These are phyloP conservation scores for Scleroderma citrinum DNA, from an alignment of 768 basidiomycete species.

Conservation along the genomic window DNA sequence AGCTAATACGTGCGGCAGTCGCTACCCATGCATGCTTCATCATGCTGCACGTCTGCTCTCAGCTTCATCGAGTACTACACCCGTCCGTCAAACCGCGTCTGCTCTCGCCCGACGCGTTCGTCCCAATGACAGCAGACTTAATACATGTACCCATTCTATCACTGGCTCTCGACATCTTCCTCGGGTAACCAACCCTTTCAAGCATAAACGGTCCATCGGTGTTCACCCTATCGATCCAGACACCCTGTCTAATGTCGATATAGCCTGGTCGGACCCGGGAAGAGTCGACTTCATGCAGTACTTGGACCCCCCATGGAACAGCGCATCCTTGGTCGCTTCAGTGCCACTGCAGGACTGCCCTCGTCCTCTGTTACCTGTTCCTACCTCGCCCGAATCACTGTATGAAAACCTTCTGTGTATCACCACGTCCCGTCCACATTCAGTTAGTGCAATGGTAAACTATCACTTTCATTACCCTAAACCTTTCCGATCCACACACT, in stretches of 20 bases:
- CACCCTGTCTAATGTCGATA: slow-evolving; percentile 20
- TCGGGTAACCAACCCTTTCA: neutral
- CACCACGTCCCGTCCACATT: slow-evolving; percentile 13
- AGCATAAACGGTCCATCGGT: neutral
- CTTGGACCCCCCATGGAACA: slow-evolving; percentile 6
- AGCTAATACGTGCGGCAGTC: slow-evolving; percentile 5
- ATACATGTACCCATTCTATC: no score
- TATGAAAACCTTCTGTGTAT: slow-evolving; percentile 27
- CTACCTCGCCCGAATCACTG: slow-evolving; percentile 29
- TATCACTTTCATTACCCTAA: slow-evolving; percentile 25
- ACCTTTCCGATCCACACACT: slow-evolving; percentile 31
- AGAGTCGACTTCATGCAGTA: slow-evolving; percentile 4
- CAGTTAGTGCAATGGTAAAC: slow-evolving; percentile 10
- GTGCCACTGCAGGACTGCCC: slow-evolving; percentile 1
- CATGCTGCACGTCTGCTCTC: slow-evolving; percentile 30
- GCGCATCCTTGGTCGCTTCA: slow-evolving; percentile 2
- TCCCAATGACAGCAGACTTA: neutral
- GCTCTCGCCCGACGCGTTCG: slow-evolving; percentile 33
- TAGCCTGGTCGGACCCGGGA: slow-evolving; percentile 21
- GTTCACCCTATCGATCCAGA: slow-evolving; percentile 16
- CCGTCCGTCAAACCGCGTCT: slow-evolving; percentile 42
- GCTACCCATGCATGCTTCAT: slow-evolving; percentile 35
- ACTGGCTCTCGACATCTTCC: no score
- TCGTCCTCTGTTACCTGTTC: slow-evolving; percentile 18
- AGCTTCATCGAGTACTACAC: slow-evolving; percentile 3